These are phyloP conservation scores for Coprinopsis sp. DNA, from an alignment of 768 basidiomycete species.

Conservation along the genomic window DNA sequence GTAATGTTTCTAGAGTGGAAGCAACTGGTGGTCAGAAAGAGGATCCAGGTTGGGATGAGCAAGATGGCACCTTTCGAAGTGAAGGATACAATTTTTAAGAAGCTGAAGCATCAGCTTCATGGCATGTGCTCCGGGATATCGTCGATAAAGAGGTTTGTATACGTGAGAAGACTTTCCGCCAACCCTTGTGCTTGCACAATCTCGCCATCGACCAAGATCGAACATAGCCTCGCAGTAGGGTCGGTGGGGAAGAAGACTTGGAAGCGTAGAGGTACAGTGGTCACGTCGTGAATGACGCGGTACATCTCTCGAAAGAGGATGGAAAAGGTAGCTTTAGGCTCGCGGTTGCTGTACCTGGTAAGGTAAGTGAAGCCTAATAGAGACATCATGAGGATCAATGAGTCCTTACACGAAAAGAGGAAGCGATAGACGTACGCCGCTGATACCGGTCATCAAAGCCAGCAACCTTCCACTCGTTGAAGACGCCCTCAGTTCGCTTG, in stretches of 20 bases:
- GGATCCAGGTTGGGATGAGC: too few relatives aligned
- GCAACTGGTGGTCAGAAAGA: too few relatives aligned
- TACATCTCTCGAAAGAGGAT: slow-evolving; percentile 13
- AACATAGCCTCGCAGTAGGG: background rate
- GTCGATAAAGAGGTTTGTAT: too few relatives aligned
- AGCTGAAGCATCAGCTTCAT: too few relatives aligned
- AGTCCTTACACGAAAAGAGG: slow-evolving; percentile 10
- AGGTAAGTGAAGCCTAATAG: slow-evolving; percentile 14
- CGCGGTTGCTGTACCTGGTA: slow-evolving; percentile 14
- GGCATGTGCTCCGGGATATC: background rate
- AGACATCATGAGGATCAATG: background rate
- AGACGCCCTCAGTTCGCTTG: slow-evolving; percentile 15
- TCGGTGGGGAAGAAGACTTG: slow-evolving; percentile 12
- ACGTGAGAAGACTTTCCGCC: background rate
- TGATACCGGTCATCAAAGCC: slow-evolving; percentile 8
- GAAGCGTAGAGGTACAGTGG: slow-evolving; percentile 11
- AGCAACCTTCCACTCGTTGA: slow-evolving; percentile 21
- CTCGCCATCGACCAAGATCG: background rate
- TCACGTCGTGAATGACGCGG: slow-evolving; percentile 7
- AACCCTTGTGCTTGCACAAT: background rate
- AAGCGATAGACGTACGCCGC: background rate
- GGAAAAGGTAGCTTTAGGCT: slow-evolving; percentile 7
- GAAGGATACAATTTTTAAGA: too few relatives aligned
- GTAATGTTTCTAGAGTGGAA: slow-evolving; percentile 19
- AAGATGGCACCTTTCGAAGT: too few relatives aligned